Evolutionary conservation across 202 grass and related monocot genomes (phyloP), one percentile per base, ranked within the genome.

Genomic region (Cymbopogon flexuosus): DNA sequence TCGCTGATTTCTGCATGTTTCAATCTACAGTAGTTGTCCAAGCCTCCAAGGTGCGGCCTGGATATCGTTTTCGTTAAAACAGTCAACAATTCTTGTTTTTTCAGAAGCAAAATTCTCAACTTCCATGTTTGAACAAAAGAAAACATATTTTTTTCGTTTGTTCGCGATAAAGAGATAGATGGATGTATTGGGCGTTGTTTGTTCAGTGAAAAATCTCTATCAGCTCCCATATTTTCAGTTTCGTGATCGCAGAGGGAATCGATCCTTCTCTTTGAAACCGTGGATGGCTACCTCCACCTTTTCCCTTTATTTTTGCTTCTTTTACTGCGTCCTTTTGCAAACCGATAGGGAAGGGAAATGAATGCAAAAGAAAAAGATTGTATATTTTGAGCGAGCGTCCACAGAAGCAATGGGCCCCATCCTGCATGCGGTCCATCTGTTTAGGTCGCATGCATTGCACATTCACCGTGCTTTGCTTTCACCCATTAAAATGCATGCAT

Each of bases 401-500:
- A 57, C 36, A 46, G 70, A 39, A n/a, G 43, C 18, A 40, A 11
- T 42, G 88, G 88, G 84, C 5, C 84, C 88, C 79, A 61, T 65
- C 36, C 35, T 71, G 80, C 80, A 79, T 86, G 79, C 75, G 73
- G 69, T 80, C 81, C 76, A 64, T 79, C 37, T 72, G 64, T 72
- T 76, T 68, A 65, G 79, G 68, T 43, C 79, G 84, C 84, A 65
- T 80, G 76, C 84, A 90, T 41, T 90, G 83, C 83, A 73, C 79
- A 70, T 82, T 75, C 54, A 23, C 78, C 76, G 56, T 80, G 84
- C 78, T 84, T 80, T 80, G 84, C 78, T 84, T 80, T 27, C 75
- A 59, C 54, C 70, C 52, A 72, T 85, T 85, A 89, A 75, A 84
- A 80, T 35, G 75, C 88, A 76, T 87, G 75, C 80, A 87, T 80